These are phyloP conservation scores for Arxiozyma slooffiae DNA, from an alignment of 1,139 yeast species.

Conservation along the genomic window DNA sequence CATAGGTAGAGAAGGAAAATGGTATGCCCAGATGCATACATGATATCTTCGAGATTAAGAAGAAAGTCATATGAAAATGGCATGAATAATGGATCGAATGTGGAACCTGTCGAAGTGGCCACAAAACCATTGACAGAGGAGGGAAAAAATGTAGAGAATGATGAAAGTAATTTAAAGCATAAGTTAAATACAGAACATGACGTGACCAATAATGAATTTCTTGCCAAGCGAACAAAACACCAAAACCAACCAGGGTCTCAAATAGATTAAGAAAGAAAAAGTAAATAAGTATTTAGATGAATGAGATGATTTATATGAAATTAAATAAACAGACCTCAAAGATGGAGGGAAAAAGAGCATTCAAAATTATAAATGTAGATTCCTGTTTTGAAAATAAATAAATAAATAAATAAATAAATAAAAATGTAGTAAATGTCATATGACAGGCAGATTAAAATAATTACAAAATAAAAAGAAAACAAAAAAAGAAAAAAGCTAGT, in stretches of 20 bases:
- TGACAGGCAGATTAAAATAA: not conserved
- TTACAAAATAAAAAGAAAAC: not conserved
- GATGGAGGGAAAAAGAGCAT: not conserved
- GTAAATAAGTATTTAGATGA: slow-evolving; percentile 6
- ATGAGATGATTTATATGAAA: not conserved
- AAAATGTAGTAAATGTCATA: not conserved
- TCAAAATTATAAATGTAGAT: no score
- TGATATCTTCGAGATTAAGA: slow-evolving; percentile 2
- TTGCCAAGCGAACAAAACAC: slow-evolving; percentile 22
- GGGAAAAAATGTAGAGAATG: slow-evolving; percentile 7
- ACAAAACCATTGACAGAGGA: slow-evolving; percentile 7
- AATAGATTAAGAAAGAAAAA: slow-evolving; percentile 24
- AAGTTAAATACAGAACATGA: not conserved
- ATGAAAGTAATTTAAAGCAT: slow-evolving; percentile 1
- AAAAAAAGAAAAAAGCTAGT: no score
- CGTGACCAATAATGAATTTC: slow-evolving; percentile 12
- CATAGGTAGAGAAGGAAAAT: slow-evolving; percentile 3
- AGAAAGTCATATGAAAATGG: slow-evolving; percentile 5
- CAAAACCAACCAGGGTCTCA: slow-evolving; percentile 17
- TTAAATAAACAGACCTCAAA: not conserved
- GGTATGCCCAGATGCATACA: slow-evolving; percentile 4
- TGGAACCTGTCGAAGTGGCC: not conserved
- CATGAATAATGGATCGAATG: slow-evolving; percentile 3
- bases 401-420: no score
- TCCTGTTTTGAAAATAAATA: no score